These are phyloP conservation scores for Ustanciosporium gigantosporum DNA, from an alignment of 1,284 basidiomycete species.

Conservation along the genomic window DNA sequence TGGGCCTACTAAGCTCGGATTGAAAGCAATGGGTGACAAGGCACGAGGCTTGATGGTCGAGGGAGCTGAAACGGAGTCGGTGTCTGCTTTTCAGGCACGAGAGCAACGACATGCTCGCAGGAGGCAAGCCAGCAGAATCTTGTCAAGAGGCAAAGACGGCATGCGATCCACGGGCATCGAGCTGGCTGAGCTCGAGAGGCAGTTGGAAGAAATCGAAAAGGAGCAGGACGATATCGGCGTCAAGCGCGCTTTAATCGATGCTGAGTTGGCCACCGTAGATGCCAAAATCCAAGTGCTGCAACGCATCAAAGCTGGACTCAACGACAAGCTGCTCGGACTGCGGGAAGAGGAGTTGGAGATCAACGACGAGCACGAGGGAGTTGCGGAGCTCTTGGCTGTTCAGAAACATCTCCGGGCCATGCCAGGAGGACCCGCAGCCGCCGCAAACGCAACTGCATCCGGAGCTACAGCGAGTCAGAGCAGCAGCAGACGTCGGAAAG, in stretches of 20 bases:
- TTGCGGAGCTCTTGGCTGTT: slow-evolving; percentile 51
- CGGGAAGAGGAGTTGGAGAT: slow-evolving; percentile 95
- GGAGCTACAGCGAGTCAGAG: slow-evolving; percentile 24
- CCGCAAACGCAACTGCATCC: slow-evolving; percentile 32
- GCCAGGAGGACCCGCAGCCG: slow-evolving; percentile 55
- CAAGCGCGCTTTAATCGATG: slow-evolving; percentile 36
- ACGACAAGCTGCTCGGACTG: slow-evolving; percentile 79
- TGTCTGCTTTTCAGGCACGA: slow-evolving; percentile 33
- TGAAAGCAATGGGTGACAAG: slow-evolving; percentile 51
- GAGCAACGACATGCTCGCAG: slow-evolving; percentile 39
- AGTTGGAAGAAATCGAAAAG: slow-evolving; percentile 50
- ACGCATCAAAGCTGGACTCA: slow-evolving; percentile 76
- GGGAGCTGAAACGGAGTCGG: slow-evolving; percentile 19
- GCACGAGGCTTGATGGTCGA: slow-evolving; percentile 52
- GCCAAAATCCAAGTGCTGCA: slow-evolving; percentile 71
- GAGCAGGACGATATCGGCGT: slow-evolving; percentile 54
- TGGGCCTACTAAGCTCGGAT: slow-evolving; percentile 42
- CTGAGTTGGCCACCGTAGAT: slow-evolving; percentile 44
- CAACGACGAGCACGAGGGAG: slow-evolving; percentile 70
- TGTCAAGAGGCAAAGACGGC: slow-evolving; percentile 38
- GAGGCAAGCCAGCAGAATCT: slow-evolving; percentile 29
- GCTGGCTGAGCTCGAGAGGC: slow-evolving; percentile 54
- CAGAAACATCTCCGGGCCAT: slow-evolving; percentile 54
- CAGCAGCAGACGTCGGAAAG: slow-evolving; percentile 46
- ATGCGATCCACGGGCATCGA: slow-evolving; percentile 18